A percentile compares a stretch with the other conserved stretches of the same genome.
These are phyloP conservation scores for Sphagnurus paluster DNA, from an alignment of 1,284 basidiomycete genomes.

Conservation along the genomic window DNA sequence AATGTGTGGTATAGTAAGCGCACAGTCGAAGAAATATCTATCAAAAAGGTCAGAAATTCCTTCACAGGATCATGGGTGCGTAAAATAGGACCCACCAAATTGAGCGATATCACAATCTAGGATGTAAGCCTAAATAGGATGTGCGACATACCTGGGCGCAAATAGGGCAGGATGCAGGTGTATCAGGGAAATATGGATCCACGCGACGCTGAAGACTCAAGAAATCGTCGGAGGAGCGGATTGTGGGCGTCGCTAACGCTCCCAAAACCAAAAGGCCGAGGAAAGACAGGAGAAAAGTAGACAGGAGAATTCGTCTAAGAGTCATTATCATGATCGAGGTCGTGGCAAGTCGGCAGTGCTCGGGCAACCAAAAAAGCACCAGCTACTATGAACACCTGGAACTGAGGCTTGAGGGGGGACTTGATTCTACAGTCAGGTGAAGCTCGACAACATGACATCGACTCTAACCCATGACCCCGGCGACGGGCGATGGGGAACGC, in stretches of 20 bases:
- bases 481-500: no score
- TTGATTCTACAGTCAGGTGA: no score
- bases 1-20: background rate
- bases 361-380: background rate
- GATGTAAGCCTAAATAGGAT: background rate
- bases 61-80: background rate
- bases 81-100: slow-evolving; percentile 2
- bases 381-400: no score
- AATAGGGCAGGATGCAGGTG: slow-evolving; percentile 53
- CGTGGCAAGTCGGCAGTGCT: no score
- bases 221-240: background rate
- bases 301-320: slow-evolving; percentile 5
- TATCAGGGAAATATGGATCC: slow-evolving; percentile 49
- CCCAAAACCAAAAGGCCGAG: slow-evolving; percentile 8
- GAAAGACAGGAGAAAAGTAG: slow-evolving; percentile 7
- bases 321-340: slow-evolving; percentile 1
- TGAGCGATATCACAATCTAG: background rate
- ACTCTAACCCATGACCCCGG: no score
- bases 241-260: slow-evolving; percentile 13
- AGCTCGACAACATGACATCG: no score
- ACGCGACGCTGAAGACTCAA: slow-evolving; percentile 26
- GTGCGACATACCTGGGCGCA: slow-evolving; percentile 39
- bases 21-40: background rate
- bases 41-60: background rate
- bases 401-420: no score